Conservation (phyloP, 768 basidiomycete genomes). For the Agaricus sinodeliciosus region DNA sequence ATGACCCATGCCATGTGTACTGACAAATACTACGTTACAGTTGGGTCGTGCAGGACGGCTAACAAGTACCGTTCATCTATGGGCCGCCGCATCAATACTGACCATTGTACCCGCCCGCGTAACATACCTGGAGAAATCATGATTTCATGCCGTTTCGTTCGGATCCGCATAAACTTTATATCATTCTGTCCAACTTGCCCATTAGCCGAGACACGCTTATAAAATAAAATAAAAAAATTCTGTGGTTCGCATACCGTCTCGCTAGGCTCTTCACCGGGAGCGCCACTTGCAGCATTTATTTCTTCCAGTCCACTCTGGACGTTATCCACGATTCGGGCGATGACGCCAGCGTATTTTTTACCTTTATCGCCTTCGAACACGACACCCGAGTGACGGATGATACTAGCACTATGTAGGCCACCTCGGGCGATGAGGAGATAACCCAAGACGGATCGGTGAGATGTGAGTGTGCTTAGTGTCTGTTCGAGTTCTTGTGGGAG, state of each 20-base stretch:
- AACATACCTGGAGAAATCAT: constrained; percentile 85
- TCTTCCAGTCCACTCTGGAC: constrained; percentile 79
- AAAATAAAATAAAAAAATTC: too few relatives aligned
- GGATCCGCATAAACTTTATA: constrained; percentile 81
- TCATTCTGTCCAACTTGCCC: constrained; percentile 55
- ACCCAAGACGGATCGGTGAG: constrained; percentile 81
- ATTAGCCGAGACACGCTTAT: neutral
- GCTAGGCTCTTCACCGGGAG: constrained; percentile 23
- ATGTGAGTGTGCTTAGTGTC: constrained; percentile 66
- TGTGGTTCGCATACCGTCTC: constrained; percentile 42
- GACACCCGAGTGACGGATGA: constrained; percentile 80
- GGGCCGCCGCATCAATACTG: neutral
- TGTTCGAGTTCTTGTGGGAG: constrained; percentile 81
- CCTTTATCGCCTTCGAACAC: constrained; percentile 85
- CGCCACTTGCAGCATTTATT: constrained; percentile 35
- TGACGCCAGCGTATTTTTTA: constrained; percentile 62
- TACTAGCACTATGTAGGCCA: constrained; percentile 50
- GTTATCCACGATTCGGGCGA: constrained; percentile 70
- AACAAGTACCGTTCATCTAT: constrained; percentile 75
- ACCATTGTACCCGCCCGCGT: too few relatives aligned
- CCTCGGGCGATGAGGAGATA: constrained; percentile 79
- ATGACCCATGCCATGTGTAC: constrained; percentile 5
- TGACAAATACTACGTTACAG: constrained; percentile 7
- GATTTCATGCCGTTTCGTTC: constrained; percentile 86
- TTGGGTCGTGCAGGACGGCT: constrained; percentile 77